These are phyloP conservation scores for Paramarasmius palmivorus DNA, from an alignment of 1,284 basidiomycete species.

Conservation along the genomic window DNA sequence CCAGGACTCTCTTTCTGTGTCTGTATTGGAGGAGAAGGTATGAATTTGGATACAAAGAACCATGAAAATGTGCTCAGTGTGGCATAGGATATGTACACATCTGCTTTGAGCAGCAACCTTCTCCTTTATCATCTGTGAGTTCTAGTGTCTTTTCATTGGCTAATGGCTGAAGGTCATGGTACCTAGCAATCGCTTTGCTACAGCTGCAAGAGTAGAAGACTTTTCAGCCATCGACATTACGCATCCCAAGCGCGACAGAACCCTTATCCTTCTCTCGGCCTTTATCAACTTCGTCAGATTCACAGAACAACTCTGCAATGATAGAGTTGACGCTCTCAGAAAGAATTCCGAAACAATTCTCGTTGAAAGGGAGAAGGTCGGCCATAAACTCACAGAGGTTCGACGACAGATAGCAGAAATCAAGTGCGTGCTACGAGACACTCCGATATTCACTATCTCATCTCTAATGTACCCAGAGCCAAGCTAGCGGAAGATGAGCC, in stretches of 20 bases:
- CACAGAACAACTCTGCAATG: conserved; percentile 66
- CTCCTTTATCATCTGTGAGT: conserved; percentile 68
- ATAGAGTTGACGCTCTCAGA: conserved; percentile 60
- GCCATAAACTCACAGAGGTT: conserved; percentile 50
- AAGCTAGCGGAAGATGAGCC: conserved; percentile 75
- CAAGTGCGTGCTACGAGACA: conserved; percentile 49
- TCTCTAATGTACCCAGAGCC: conserved; percentile 39
- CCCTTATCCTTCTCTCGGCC: conserved; percentile 75
- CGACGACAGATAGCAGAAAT: conserved; percentile 57
- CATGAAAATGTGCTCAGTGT: conserved; percentile 11
- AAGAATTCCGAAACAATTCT: conserved; percentile 57
- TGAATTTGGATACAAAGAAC: conserved; percentile 18
- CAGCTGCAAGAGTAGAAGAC: conserved; percentile 73
- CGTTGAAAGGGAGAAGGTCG: conserved; percentile 55
- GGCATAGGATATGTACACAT: conserved; percentile 62
- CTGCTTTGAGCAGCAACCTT: conserved; percentile 59
- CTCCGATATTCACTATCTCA: not conserved
- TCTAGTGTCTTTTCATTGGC: not conserved
- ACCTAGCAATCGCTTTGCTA: conserved; percentile 63
- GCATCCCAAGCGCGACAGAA: conserved; percentile 71
- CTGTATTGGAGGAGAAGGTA: conserved; percentile 57
- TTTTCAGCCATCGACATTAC: conserved; percentile 78
- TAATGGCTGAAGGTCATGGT: conserved; percentile 6
- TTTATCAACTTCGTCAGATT: conserved; percentile 95
- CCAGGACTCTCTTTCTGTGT: conserved; percentile 51